Evolutionary conservation across 169 alveolate genomes (phyloP), one percentile per base, ranked within the genome.

Genomic region (Eimeria sp.): DNA sequence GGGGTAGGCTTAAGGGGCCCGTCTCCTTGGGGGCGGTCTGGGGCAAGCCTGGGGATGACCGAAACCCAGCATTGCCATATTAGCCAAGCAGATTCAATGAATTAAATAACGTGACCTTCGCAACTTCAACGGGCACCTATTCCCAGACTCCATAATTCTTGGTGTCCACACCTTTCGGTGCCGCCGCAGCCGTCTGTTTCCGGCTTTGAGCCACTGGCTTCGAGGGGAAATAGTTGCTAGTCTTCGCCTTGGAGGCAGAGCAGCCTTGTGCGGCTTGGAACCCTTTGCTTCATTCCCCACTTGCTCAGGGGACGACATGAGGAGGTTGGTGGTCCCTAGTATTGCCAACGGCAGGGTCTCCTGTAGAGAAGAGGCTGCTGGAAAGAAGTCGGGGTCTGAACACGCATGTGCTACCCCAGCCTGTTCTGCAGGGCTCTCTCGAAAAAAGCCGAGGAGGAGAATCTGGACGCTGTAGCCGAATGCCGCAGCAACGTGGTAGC

Each of bases 251-350:
- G 54, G 54, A 54, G 40, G 13, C 83, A 34, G 83, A 73, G 51
- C 83, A 73, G 45, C 7, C 34, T 73, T 9, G 14, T 14, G 51
- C 30, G 57, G 54, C 54, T 73, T 34, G 25, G 57, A 3, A 40
- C 54, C 30, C 27, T 34, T 73, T 73, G 75, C 27, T 73, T 40
- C 45, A 78, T 40, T 78, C 88, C 88, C 88, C 92, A 58, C 13
- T 57, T 61, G 40, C 78, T 40, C 58, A 84, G 92, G 78, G 72
- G 92, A 27, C 65, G 92, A 61, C 92, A 84, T 84, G 92, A 22
- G 92, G 92, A 75, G 34, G 75, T 76, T 67, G 49, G 61, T 84
- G 72, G 45, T 84, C 61, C 92, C 43, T 57, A 58, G 78, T 34
- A 57, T 30, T 84, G 4, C 45, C 92, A 54, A 22, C 92, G 76